A percentile compares a stretch with the other conserved stretches of the same genome.
Evolutionary conservation across 176 grass and related monocot species (phyloP).

Genomic region (Phragmites australis): DNA sequence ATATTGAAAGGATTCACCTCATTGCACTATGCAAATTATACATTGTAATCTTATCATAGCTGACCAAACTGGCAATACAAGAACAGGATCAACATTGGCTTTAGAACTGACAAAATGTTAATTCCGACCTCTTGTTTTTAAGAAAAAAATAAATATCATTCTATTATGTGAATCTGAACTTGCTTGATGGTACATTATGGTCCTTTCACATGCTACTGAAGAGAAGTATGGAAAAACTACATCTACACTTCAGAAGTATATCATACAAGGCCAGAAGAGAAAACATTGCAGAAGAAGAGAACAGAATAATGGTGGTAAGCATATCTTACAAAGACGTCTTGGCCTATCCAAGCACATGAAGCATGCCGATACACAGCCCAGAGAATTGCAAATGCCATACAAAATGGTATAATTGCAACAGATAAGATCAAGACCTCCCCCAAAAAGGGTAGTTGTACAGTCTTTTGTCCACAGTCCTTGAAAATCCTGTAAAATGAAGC

Average conservation of each 20-base stretch:
- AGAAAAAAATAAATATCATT: not conserved
- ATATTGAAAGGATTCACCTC: not conserved
- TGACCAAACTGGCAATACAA: conserved; percentile 7
- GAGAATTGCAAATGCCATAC: conserved; percentile 69
- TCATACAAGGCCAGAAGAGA: not conserved
- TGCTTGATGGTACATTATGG: conserved; percentile 21
- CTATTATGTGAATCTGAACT: conserved; percentile 9
- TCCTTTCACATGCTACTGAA: not conserved
- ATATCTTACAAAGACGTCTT: conserved; percentile 87
- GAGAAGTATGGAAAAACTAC: conserved; percentile 10
- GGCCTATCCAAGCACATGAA: conserved; percentile 95
- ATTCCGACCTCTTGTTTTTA: not conserved
- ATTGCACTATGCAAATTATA: not conserved
- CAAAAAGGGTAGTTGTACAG: conserved; percentile 58
- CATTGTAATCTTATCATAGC: conserved; percentile 1
- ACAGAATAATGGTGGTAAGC: not conserved
- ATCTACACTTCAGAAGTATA: not conserved
- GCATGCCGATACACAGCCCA: conserved; percentile 79
- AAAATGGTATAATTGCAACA: conserved; percentile 65
- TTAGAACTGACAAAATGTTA: conserved; percentile 2
- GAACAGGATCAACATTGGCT: not conserved
- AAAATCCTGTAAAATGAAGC: conserved; percentile 56
- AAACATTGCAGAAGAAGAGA: not conserved
- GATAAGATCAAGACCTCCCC: conserved; percentile 73
- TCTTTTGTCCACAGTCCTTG: conserved; percentile 75